Evolutionary conservation across 1,284 basidiomycete species (phyloP).

Genomic region (Ganoderma sinense): DNA sequence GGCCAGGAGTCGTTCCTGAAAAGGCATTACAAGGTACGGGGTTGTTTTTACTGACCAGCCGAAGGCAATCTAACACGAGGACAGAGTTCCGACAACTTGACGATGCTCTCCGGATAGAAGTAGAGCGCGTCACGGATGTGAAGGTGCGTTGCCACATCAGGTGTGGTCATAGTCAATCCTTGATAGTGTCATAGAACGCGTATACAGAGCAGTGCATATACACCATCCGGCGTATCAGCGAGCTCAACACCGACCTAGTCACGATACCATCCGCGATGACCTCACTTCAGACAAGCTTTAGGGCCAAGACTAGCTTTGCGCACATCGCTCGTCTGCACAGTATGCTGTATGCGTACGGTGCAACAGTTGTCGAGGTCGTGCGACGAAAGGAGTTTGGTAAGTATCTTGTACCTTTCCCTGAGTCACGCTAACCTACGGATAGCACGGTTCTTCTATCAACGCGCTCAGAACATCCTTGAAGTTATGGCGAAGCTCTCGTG

Average conservation of each 20-base stretch:
- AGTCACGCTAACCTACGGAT: constrained; percentile 8
- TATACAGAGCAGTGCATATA: constrained; percentile 77
- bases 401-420: constrained; percentile 30
- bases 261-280: constrained; percentile 70
- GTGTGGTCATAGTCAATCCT: not conserved
- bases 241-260: constrained; percentile 79
- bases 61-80: not conserved
- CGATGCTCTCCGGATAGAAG: constrained; percentile 61
- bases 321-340: constrained; percentile 90
- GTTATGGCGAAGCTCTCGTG: constrained; percentile 86
- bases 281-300: constrained; percentile 72
- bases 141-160: constrained; percentile 56
- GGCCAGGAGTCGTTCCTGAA: constrained; percentile 59
- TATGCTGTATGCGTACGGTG: constrained; percentile 93
- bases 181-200: constrained; percentile 60
- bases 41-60: not conserved
- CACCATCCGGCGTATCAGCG: constrained; percentile 74
- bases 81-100: constrained; percentile 73
- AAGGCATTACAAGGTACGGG: constrained; percentile 59
- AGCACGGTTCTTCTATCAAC: constrained; percentile 82
- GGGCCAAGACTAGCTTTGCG: constrained; percentile 84
- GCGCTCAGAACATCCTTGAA: constrained; percentile 80
- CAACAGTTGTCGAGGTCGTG: constrained; percentile 91
- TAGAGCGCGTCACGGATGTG: constrained; percentile 60
- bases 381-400: constrained; percentile 88